phyloP scores from a whole-genome alignment of 1,139 yeast species.

The Zygosaccharomyces pseudobailii region DNA sequence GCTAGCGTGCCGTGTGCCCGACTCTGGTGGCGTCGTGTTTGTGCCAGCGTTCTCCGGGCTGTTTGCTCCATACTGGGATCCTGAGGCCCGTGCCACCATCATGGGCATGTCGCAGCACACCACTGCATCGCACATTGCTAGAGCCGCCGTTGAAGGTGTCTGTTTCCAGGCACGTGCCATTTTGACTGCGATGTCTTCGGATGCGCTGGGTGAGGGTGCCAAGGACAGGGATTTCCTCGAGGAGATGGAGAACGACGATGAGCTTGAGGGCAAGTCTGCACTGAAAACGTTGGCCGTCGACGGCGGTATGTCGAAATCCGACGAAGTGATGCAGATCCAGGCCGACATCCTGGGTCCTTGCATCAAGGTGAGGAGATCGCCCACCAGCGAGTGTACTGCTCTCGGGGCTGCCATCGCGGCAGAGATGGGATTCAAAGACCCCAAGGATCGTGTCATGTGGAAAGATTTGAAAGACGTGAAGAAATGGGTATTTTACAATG shows the following conservation, averaged over 20 bases:
- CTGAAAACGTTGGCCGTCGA: conserved; percentile 70
- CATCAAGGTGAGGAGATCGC: conserved; percentile 75
- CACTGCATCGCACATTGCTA: conserved; percentile 78
- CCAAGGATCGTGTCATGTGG: conserved; percentile 65
- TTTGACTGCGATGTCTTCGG: conserved; percentile 83
- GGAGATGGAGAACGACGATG: conserved; percentile 31
- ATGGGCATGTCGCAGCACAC: conserved; percentile 91
- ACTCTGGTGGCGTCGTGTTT: conserved; percentile 89
- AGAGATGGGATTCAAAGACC: conserved; percentile 60
- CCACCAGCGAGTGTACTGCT: conserved; percentile 88
- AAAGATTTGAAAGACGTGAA: conserved; percentile 62
- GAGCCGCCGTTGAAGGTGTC: conserved; percentile 94
- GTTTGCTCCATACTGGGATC: conserved; percentile 95
- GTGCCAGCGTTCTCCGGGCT: conserved; percentile 94
- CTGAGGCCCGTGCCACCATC: conserved; percentile 88
- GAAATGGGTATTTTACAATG: conserved; percentile 31
- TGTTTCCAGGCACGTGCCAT: conserved; percentile 93
- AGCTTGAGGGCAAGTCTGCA: conserved; percentile 39
- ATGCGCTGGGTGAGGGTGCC: conserved; percentile 50
- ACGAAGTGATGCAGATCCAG: conserved; percentile 90
- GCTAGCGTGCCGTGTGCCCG: conserved; percentile 72
- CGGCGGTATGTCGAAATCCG: conserved; percentile 94
- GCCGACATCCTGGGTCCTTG: conserved; percentile 87
- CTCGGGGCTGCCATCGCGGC: conserved; percentile 97
- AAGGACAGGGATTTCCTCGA: conserved; percentile 38